Evolutionary conservation across 2,329 filamentous ascomycete genomes (phyloP).

Genomic region (Cordyceps fumosorosea): DNA sequence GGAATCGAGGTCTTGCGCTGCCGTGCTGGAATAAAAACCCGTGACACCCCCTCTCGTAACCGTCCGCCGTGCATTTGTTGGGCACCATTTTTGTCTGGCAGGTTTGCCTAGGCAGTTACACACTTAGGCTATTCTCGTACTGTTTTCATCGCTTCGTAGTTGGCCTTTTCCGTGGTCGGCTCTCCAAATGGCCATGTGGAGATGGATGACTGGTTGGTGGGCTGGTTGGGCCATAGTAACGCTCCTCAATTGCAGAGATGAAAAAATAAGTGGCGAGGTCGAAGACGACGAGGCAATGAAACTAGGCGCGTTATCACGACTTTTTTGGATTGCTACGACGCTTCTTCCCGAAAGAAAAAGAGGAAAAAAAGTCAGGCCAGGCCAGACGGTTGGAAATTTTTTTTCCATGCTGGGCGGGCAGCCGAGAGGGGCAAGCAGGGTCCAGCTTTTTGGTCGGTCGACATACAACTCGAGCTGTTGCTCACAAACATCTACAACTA

Average conservation of each 20-base stretch:
- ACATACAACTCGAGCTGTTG: background rate
- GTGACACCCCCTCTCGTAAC: no score
- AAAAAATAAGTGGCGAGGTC: constrained; percentile 30
- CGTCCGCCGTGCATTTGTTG: no score
- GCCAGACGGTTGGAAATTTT: constrained; percentile 32
- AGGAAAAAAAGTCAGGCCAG: constrained; percentile 36
- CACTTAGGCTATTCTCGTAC: no score
- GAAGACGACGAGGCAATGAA: constrained; percentile 31
- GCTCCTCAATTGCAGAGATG: constrained; percentile 17
- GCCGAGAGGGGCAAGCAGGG: constrained; percentile 8
- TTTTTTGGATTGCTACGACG: constrained; percentile 34
- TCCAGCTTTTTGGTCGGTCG: constrained; percentile 4
- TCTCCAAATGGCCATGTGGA: no score
- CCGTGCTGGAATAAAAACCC: no score
- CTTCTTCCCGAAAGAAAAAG: constrained; percentile 50
- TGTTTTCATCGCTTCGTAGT: no score
- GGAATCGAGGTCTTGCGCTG: no score
- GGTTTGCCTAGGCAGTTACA: no score
- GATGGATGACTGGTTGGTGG: no score
- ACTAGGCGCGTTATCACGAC: constrained; percentile 26
- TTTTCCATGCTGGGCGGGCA: constrained; percentile 23
- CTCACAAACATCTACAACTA: no score
- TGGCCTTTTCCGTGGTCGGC: no score
- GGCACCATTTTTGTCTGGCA: no score
- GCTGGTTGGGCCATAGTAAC: constrained; percentile 62